phyloP scores from a whole-genome alignment of 345 rosid species.

The Dovyalis caffra region DNA sequence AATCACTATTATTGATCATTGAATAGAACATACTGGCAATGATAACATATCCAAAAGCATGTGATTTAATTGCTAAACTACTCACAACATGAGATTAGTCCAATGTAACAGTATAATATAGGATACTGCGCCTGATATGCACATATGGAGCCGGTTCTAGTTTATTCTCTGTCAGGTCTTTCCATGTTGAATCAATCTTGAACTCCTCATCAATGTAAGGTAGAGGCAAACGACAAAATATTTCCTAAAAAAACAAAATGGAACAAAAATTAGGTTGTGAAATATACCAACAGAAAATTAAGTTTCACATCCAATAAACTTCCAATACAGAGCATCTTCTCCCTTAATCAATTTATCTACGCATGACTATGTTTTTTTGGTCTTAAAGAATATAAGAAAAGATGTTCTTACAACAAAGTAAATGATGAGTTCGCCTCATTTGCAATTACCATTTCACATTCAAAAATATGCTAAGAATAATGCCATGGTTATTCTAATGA shows the following conservation, averaged over 20 bases:
- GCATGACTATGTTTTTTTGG: no score
- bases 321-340: no score
- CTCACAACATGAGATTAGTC: neutral
- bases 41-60: neutral
- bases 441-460: no score
- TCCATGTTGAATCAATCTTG: conserved; percentile 69
- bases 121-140: conserved; percentile 97
- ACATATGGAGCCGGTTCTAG: conserved; percentile 76
- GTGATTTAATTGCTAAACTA: neutral
- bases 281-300: no score
- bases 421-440: no score
- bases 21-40: neutral
- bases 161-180: conserved; percentile 50
- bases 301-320: no score
- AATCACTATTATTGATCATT: neutral
- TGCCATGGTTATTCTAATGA: no score
- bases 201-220: conserved; percentile 86
- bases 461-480: no score
- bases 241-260: conserved; percentile 45
- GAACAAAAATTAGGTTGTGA: no score
- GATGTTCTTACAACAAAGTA: no score
- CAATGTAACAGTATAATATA: conserved; percentile 16
- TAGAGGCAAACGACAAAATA: conserved; percentile 72
- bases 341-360: no score
- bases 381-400: no score